Evolutionary conservation across 805 yeast genomes (phyloP), one percentile per base, ranked within the genome.

Genomic region (Kodamaea leandrae): DNA sequence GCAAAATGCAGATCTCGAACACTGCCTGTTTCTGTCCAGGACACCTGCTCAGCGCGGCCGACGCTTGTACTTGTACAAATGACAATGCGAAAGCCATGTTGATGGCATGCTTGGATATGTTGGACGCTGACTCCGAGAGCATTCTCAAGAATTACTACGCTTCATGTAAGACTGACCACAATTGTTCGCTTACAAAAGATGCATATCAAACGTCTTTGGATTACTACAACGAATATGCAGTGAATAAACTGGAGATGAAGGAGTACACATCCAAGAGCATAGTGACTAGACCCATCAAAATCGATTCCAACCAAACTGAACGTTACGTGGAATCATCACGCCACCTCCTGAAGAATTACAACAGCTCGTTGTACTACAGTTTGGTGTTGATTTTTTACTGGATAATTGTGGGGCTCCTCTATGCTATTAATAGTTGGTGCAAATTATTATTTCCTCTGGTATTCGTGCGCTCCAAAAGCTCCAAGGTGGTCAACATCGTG

Each of bases 391-490:
- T 39, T 1, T 44, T 36, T 12, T 62, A 45, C 40, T 61, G 55
- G 65, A 46, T 25, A 6, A 25, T 46, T n/a, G 46, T 49, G 4
- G 37, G 39, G 15, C 16, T 49, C 3, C n/a, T 42, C 4, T 48
- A 42, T 4, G 47, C 40, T 3, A 15, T 37, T 21, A 28, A 26
- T 13, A 43, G 44, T 37, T 50, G 51, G 51, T 20, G 39, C 27
- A 44, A 40, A 13, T 13, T 33, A n/a, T 34, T 50, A 24, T 38
- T 66, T 19, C 81, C 81, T 3, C n/a, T n/a, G 5, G 16, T 26
- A n/a, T 39, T 39, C 18, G 36, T 39, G 15, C 26, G 32, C 3
- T 20, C 37, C 32, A 39, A 39, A 27, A 26, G 32, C 19, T 39
- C 42, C 3, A 39, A 20, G 20, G 4, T 39, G 10, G 18, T 18